Base-by-base conservation (phyloP, 2,329 filamentous ascomycete genomes). In the Simplicillium aogashimaense region DNA sequence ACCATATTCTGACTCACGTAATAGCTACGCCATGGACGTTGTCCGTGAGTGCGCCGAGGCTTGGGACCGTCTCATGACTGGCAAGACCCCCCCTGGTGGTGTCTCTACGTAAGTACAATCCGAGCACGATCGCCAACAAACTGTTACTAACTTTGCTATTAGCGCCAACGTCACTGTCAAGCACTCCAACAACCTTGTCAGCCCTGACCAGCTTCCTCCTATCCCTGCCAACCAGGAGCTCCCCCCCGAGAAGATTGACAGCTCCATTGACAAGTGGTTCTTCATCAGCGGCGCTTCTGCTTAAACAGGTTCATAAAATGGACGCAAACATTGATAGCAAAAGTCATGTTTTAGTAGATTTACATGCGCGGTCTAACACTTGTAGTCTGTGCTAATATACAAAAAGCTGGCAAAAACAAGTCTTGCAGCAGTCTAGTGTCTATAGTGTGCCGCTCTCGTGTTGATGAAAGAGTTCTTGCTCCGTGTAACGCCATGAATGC, bases 191-290 rank as follows among this genome's bases (percentile, higher is more conserved):
- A 78, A 80, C 69, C 83, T 82, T 55, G 75, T 86, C 56, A 72
- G 79, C 48, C 65, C 77, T 49, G 71, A 74, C 57, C 74, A 84
- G 66, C 74, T 94, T 48, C 79, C 82, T 48, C 81, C 78, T 59
- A 80, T 98, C 52, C 86, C 88, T 45, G 59, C 76, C 48, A 73
- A 85, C 68, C 76, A 95, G 78, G 82, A 94, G 58, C 72, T 94
- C 43, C 63, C 76, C 41, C 80, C 92, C 45, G 90, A 83, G 50
- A 89, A 90, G 59, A 95, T 98, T 55, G 92, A 98, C 62, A 77
- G 80, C 62, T 94, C 83, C 67, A 95, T 97, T 61, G 92, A 98
- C 80, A 98, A 98, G 81, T 98, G 92, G 92, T 98, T 98, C 84
- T 98, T 97, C 81, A 98, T 98, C 69, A 95, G 88, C 65, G 92